These are phyloP conservation scores for Raddia distichophylla DNA, from an alignment of 176 grass and related monocot species.

Conservation along the genomic window DNA sequence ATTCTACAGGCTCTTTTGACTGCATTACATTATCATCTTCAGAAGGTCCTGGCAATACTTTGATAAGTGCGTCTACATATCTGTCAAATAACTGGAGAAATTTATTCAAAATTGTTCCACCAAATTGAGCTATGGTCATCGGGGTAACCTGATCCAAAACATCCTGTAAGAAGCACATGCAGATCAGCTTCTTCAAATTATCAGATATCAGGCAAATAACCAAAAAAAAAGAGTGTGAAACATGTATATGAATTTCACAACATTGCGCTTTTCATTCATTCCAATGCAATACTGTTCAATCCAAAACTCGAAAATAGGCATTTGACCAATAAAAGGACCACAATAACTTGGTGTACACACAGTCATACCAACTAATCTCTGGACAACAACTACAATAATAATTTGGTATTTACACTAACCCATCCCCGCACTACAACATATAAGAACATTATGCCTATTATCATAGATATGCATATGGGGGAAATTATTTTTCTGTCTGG, in stretches of 20 bases:
- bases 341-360: conserved; percentile 15
- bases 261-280: conserved; percentile 11
- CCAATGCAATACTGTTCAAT: conserved; percentile 14
- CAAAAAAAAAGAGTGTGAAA: conserved; percentile 12
- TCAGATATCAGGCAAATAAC: conserved; percentile 8
- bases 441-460: conserved; percentile 9
- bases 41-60: conserved; percentile 74
- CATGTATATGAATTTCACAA: not conserved
- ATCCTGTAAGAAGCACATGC: conserved; percentile 63
- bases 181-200: conserved; percentile 30
- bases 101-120: conserved; percentile 85
- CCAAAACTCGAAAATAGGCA: not conserved
- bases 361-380: conserved; percentile 2
- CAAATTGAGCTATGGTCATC: conserved; percentile 81
- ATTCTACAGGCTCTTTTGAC: conserved; percentile 65
- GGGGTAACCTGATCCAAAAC: conserved; percentile 90
- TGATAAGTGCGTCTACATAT: conserved; percentile 81
- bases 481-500: not conserved
- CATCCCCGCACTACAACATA: not conserved
- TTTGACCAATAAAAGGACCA: conserved; percentile 14
- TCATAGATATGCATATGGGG: not conserved
- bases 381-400: not conserved
- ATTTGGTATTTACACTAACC: too few relatives aligned
- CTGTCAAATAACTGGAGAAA: conserved; percentile 84
- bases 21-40: conserved; percentile 86